Evolutionary conservation across 164 flowering plant genomes (phyloP).

Genomic region (Stephania yunnanensis): DNA sequence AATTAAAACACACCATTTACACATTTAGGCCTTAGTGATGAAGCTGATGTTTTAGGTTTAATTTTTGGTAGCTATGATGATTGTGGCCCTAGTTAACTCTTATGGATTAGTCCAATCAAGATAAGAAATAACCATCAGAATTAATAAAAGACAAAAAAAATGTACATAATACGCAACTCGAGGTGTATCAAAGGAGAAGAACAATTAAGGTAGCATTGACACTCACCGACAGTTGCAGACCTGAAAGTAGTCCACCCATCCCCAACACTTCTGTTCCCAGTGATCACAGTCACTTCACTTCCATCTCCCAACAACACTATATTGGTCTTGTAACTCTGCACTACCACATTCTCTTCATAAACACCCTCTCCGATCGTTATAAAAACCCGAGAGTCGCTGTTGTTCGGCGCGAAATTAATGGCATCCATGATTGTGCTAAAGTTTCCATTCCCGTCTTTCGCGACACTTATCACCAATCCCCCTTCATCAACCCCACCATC

Average conservation of each 20-base stretch:
- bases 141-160: not conserved
- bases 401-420: conserved; percentile 62
- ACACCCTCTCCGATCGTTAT: conserved; percentile 55
- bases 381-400: conserved; percentile 42
- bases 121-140: no score
- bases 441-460: conserved; percentile 75
- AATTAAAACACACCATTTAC: no score
- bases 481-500: conserved; percentile 40
- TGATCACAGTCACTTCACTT: conserved; percentile 51
- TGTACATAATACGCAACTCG: no score
- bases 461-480: conserved; percentile 43
- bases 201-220: not conserved
- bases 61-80: no score
- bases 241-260: conserved; percentile 90
- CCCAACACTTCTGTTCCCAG: conserved; percentile 59
- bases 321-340: conserved; percentile 63
- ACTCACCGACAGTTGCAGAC: conserved; percentile 83
- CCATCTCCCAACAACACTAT: conserved; percentile 78
- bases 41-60: no score
- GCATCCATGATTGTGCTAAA: conserved; percentile 67
- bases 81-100: no score
- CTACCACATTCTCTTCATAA: conserved; percentile 67
- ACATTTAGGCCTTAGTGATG: no score
- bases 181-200: not conserved
- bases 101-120: no score